Evolutionary conservation across 495 filamentous ascomycete genomes (phyloP).

Genomic region (Penicillium cinerascens): DNA sequence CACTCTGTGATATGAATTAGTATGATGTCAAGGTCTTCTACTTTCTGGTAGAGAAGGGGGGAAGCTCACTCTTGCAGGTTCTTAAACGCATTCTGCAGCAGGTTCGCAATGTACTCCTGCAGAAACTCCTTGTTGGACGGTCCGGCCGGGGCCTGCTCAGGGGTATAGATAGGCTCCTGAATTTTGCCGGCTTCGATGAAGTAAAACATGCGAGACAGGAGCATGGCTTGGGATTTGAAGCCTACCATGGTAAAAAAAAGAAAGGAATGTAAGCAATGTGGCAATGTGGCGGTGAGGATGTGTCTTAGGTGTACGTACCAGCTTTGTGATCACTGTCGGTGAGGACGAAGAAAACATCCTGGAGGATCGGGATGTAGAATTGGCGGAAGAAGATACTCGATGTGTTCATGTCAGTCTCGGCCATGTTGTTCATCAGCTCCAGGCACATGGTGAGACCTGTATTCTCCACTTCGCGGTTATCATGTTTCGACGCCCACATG

Average conservation of each 20-base stretch:
- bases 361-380: slow-evolving; percentile 91
- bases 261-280: slow-evolving; percentile 3
- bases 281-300: background rate
- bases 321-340: slow-evolving; percentile 98
- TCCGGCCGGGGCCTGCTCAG: slow-evolving; percentile 75
- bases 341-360: slow-evolving; percentile 97
- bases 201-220: slow-evolving; percentile 94
- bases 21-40: background rate
- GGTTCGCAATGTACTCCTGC: slow-evolving; percentile 72
- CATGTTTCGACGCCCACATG: slow-evolving; percentile 99
- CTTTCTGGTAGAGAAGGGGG: background rate
- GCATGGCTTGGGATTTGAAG: slow-evolving; percentile 93
- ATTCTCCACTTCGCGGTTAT: slow-evolving; percentile 96
- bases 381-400: slow-evolving; percentile 95
- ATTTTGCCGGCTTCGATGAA: slow-evolving; percentile 84
- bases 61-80: slow-evolving; percentile 75
- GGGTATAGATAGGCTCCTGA: slow-evolving; percentile 79
- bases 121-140: slow-evolving; percentile 90
- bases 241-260: slow-evolving; percentile 51
- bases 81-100: slow-evolving; percentile 88
- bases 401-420: slow-evolving; percentile 80
- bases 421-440: slow-evolving; percentile 96
- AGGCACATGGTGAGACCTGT: slow-evolving; percentile 99
- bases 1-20: slow-evolving; percentile 52
- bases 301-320: slow-evolving; percentile 42